These are phyloP conservation scores for Debaryomyces psychrophilus DNA, from an alignment of 1,139 yeast species.

Conservation along the genomic window DNA sequence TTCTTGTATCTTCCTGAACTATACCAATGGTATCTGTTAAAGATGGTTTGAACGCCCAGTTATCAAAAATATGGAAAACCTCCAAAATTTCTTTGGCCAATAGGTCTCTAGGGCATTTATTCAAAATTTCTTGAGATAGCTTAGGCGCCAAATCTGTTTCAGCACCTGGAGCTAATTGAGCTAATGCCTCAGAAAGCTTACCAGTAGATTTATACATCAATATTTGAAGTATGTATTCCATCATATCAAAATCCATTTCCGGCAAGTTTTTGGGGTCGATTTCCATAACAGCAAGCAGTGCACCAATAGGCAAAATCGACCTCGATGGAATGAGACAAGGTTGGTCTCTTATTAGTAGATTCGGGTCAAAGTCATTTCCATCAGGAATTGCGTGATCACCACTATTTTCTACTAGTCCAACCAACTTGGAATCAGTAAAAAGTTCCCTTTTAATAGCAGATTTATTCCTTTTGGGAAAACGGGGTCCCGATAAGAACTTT, in stretches of 20 bases:
- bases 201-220: slow-evolving; percentile 58
- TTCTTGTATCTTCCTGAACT: slow-evolving; percentile 23
- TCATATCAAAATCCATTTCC: slow-evolving; percentile 52
- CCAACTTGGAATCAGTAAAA: slow-evolving; percentile 53
- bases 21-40: slow-evolving; percentile 20
- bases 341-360: slow-evolving; percentile 39
- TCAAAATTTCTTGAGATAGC: slow-evolving; percentile 39
- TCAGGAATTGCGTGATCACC: slow-evolving; percentile 25
- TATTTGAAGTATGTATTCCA: slow-evolving; percentile 70
- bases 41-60: slow-evolving; percentile 88
- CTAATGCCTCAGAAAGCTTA: slow-evolving; percentile 46
- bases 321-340: slow-evolving; percentile 34
- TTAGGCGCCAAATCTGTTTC: slow-evolving; percentile 54
- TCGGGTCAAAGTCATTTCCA: slow-evolving; percentile 42
- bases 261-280: slow-evolving; percentile 51
- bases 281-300: slow-evolving; percentile 54
- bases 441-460: slow-evolving; percentile 64
- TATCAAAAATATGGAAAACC: slow-evolving; percentile 55
- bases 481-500: slow-evolving; percentile 59
- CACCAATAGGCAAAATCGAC: slow-evolving; percentile 28
- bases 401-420: slow-evolving; percentile 46
- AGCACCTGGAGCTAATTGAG: slow-evolving; percentile 81
- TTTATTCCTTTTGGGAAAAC: slow-evolving; percentile 52
- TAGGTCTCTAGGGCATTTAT: slow-evolving; percentile 53
- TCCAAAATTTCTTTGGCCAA: slow-evolving; percentile 54